A percentile compares a stretch with the other conserved stretches of the same genome.
phyloP scores from a whole-genome alignment of 23 red algal genomes.

The Gracilaria vermiculophylla region DNA sequence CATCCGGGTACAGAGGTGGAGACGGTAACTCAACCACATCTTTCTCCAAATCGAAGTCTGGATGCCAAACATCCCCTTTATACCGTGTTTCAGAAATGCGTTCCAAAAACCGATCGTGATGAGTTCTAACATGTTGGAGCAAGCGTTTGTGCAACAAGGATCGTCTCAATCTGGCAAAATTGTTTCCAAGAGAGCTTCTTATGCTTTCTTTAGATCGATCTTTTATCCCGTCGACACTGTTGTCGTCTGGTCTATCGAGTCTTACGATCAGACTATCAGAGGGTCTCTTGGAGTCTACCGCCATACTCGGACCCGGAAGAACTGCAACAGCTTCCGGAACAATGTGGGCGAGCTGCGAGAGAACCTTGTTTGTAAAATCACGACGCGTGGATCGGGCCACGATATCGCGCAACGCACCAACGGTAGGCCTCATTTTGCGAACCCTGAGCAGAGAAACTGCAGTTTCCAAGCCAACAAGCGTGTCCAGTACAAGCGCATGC shows the following conservation, averaged over 20 bases:
- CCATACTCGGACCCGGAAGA: background rate
- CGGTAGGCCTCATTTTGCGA: constrained; percentile 32
- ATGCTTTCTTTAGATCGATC: background rate
- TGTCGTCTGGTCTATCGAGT: constrained; percentile 17
- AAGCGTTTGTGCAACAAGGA: constrained; percentile 43
- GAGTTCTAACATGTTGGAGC: constrained; percentile 1
- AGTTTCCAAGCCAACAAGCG: constrained; percentile 24
- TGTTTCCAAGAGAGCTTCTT: constrained; percentile 23
- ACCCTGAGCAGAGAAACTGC: constrained; percentile 44
- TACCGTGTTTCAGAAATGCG: background rate
- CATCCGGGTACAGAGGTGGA: constrained; percentile 42
- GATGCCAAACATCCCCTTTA: constrained; percentile 37
- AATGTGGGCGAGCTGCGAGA: constrained; percentile 50
- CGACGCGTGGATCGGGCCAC: constrained; percentile 41
- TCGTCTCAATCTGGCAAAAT: constrained; percentile 33
- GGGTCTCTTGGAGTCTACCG: background rate
- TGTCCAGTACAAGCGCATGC: constrained; percentile 37
- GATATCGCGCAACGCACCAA: constrained; percentile 48
- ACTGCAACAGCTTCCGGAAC: constrained; percentile 61
- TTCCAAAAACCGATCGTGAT: constrained; percentile 35
- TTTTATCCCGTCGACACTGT: background rate
- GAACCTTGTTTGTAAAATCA: constrained; percentile 29
- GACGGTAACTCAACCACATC: constrained; percentile 48
- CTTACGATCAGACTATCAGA: constrained; percentile 48
- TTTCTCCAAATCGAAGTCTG: constrained; percentile 38